Base-by-base conservation (phyloP, 441 rosid species). In the Gossypium gossypioides region DNA sequence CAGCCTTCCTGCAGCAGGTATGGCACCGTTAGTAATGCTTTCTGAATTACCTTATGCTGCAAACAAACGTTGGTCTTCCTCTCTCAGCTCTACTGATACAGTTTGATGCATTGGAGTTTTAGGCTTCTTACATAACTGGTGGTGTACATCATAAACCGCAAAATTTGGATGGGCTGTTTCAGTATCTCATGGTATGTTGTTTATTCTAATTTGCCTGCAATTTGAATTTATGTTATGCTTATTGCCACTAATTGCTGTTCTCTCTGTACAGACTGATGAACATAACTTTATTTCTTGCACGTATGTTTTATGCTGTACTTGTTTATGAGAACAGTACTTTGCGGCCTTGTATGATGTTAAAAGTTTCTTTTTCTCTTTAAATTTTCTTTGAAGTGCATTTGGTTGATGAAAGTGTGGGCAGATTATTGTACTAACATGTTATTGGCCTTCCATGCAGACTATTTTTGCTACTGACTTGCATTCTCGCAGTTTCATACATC, bases 1-100 rank as follows among this genome's bases (percentile, higher is more conserved):
- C 99, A 54, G 95, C 99, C 58, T 92, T 92, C 83, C 81, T 95
- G 68, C 99, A 91, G 86, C 99, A 95, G 96, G 99, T 91, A 84
- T 46, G 42, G 18, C 46, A 40, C 50, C 21, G 79, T 55, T 29
- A 3, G 24, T 34, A 5, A 1, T 40, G 8, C 65, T 15, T 42
- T 60, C 4, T 72, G 6, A 18, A 68, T 46, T 24, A 21, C 44
- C 37, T 57, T 22, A 9, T 29, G 50, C 57, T 73, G 59, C 55
- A 69, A 62, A 57, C 32, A 37, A 68, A 62, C 3, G 5, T 5
- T 19, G 54, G 57, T 42, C 64, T 42, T 42, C 69, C 37, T 56
- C 74, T 65, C 3, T 75, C 13, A 34, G 13, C 65, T 22, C 76
- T 75, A 68, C 65, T 75, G 62, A 79, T 79, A 55, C 60, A 32